Percentiles rank a stretch among this genome's conserved stretches.
These are phyloP conservation scores for Mucor circinelloides DNA, from an alignment of 371 early-diverging fungal genomes.

Conservation along the genomic window DNA sequence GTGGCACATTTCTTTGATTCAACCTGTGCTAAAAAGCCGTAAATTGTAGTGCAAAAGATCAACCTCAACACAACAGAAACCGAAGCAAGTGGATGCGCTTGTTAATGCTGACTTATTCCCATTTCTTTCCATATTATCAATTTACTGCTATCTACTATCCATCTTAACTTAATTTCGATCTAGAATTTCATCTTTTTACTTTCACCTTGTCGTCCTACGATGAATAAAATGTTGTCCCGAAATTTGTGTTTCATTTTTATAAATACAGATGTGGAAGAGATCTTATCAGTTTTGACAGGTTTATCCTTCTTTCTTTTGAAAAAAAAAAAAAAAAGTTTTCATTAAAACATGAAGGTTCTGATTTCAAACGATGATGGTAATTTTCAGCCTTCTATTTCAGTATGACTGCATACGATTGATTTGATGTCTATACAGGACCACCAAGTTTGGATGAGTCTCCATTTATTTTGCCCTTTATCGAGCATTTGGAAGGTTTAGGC, in stretches of 20 bases:
- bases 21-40: background rate
- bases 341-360: constrained; percentile 24
- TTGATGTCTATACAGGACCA: constrained; percentile 26
- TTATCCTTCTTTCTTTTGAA: background rate
- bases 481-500: constrained; percentile 39
- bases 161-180: background rate
- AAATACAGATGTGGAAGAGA: background rate
- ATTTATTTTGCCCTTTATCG: constrained; percentile 44
- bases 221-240: constrained; percentile 1
- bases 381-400: background rate
- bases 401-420: background rate
- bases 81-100: constrained; percentile 33
- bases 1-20: background rate
- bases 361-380: constrained; percentile 47
- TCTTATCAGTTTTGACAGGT: background rate
- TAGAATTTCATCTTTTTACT: constrained; percentile 1
- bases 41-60: constrained; percentile 34
- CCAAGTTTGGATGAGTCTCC: constrained; percentile 44
- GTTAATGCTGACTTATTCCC: constrained; percentile 17
- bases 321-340: background rate
- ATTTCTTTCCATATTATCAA: background rate
- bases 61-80: constrained; percentile 29
- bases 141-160: background rate
- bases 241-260: constrained; percentile 3
- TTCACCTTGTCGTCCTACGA: background rate